phyloP scores from a whole-genome alignment of 2,329 filamentous ascomycete genomes.

The Chrysosphaeria jannelii region DNA sequence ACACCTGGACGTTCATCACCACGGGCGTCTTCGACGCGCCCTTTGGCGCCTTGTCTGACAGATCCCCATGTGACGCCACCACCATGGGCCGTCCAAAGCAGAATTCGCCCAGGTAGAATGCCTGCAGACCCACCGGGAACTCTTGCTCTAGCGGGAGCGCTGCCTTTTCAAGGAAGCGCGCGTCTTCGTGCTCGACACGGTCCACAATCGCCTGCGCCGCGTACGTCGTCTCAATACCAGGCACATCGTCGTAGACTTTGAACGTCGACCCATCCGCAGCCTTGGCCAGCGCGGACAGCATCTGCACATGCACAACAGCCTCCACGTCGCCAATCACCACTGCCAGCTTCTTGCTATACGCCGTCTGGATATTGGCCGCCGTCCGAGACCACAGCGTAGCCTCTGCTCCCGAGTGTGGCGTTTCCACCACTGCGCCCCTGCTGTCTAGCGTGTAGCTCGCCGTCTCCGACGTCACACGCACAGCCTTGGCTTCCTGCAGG shows the following conservation, averaged over 20 bases:
- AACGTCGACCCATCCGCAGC: slow-evolving; percentile 71
- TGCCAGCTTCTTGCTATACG: slow-evolving; percentile 73
- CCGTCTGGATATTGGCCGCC: slow-evolving; percentile 51
- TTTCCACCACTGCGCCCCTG: slow-evolving; percentile 32
- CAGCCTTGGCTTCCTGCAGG: slow-evolving; percentile 72
- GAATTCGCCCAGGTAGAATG: slow-evolving; percentile 84
- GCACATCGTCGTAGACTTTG: slow-evolving; percentile 74
- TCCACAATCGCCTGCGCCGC: slow-evolving; percentile 81
- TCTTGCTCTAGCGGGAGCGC: slow-evolving; percentile 79
- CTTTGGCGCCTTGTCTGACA: too few relatives aligned
- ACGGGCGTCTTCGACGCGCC: too few relatives aligned
- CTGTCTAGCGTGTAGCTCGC: slow-evolving; percentile 58
- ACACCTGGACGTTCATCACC: slow-evolving; percentile 59
- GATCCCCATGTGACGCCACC: slow-evolving; percentile 37
- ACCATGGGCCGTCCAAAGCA: slow-evolving; percentile 78
- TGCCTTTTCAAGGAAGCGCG: slow-evolving; percentile 69
- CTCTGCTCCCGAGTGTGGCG: slow-evolving; percentile 43
- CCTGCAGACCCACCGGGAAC: slow-evolving; percentile 53
- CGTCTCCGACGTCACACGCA: slow-evolving; percentile 70
- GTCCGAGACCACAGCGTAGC: slow-evolving; percentile 67
- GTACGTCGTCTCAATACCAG: slow-evolving; percentile 65
- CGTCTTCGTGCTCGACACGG: slow-evolving; percentile 65
- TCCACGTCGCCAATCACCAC: slow-evolving; percentile 70
- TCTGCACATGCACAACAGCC: slow-evolving; percentile 70
- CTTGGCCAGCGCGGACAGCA: slow-evolving; percentile 73